These are phyloP conservation scores for Castanea crenata DNA, from an alignment of 306 rosid genomes.

Conservation along the genomic window DNA sequence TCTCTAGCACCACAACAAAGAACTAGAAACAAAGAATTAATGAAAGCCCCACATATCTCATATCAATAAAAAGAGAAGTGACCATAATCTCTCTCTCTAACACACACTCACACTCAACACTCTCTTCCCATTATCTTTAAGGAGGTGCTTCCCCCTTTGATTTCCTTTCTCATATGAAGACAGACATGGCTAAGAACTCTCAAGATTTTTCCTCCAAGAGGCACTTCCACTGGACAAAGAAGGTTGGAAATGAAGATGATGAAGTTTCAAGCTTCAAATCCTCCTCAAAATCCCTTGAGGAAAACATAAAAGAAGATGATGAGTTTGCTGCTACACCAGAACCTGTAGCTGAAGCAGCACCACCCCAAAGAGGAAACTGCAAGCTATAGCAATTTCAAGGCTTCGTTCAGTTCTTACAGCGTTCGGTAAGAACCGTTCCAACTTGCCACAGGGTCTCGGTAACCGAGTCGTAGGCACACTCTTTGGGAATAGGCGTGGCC, in stretches of 20 bases:
- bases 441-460: slow-evolving; percentile 57
- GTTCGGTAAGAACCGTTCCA: slow-evolving; percentile 66
- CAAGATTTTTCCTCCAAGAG: slow-evolving; percentile 82
- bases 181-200: slow-evolving; percentile 53
- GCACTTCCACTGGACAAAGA: slow-evolving; percentile 95
- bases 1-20: slow-evolving; percentile 58
- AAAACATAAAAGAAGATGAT: slow-evolving; percentile 31
- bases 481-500: slow-evolving; percentile 86
- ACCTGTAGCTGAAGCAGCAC: slow-evolving; percentile 18
- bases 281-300: slow-evolving; percentile 36
- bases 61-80: slow-evolving; percentile 41
- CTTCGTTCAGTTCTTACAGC: slow-evolving; percentile 71
- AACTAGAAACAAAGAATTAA: slow-evolving; percentile 43
- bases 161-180: slow-evolving; percentile 46
- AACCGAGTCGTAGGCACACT: slow-evolving; percentile 84
- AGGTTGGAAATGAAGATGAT: slow-evolving; percentile 74
- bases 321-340: slow-evolving; percentile 20
- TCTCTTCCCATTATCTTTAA: slow-evolving; percentile 35
- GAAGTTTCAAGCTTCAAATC: slow-evolving; percentile 40
- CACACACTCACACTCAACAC: slow-evolving; percentile 20
- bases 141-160: slow-evolving; percentile 11
- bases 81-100: slow-evolving; percentile 19
- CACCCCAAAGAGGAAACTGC: slow-evolving; percentile 52
- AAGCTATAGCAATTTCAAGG: slow-evolving; percentile 65
- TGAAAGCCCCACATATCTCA: slow-evolving; percentile 28